Evolutionary conservation across 805 yeast species (phyloP).

Genomic region (Ascoidea asiatica): DNA sequence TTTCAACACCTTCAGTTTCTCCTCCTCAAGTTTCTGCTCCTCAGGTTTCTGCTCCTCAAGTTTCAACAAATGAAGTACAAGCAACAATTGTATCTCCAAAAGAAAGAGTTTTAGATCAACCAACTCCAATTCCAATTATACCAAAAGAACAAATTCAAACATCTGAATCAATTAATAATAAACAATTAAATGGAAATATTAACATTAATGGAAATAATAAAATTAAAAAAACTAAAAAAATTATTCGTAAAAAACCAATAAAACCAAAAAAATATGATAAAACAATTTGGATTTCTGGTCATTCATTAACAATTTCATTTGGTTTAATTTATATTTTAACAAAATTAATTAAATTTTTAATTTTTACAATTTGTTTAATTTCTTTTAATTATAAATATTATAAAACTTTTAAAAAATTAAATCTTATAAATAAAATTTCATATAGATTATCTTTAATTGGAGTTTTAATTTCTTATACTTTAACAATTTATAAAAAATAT

Average conservation of each 20-base stretch:
- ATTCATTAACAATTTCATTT: slow-evolving; percentile 27
- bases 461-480: slow-evolving; percentile 33
- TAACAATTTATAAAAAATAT: slow-evolving; percentile 46
- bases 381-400: too few relatives aligned
- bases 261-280: slow-evolving; percentile 28
- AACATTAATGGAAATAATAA: background rate
- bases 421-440: too few relatives aligned
- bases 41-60: background rate
- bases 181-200: too few relatives aligned
- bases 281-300: slow-evolving; percentile 46
- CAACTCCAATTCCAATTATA: too few relatives aligned
- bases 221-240: slow-evolving; percentile 17
- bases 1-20: background rate
- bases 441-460: slow-evolving; percentile 49
- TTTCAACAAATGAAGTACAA: too few relatives aligned
- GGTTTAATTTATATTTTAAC: slow-evolving; percentile 24
- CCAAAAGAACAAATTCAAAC: too few relatives aligned
- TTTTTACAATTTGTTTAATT: slow-evolving; percentile 23
- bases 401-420: too few relatives aligned
- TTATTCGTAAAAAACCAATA: slow-evolving; percentile 21
- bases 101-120: too few relatives aligned
- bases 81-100: too few relatives aligned
- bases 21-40: slow-evolving; percentile 4
- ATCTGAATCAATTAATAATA: too few relatives aligned
- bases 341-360: slow-evolving; percentile 16